A percentile compares a stretch with the other conserved stretches of the same genome.
Conservation (phyloP, 352 stramenopile species). For the Pythium brachiatum region DNA sequence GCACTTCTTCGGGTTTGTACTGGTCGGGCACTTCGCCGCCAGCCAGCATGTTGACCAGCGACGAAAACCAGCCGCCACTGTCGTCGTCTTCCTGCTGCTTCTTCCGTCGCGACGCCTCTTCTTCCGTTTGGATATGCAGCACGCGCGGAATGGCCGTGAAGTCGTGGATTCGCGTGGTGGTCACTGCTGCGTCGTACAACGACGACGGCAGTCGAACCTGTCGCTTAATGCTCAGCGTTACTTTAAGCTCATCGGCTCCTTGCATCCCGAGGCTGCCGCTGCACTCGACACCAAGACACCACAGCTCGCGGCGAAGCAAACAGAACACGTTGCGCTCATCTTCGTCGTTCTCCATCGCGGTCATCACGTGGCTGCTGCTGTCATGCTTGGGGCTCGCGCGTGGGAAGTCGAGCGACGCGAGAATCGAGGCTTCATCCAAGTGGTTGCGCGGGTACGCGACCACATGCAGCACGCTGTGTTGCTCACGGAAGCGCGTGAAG, state of each 20-base stretch:
- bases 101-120: conserved; percentile 26
- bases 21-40: conserved; percentile 68
- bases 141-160: conserved; percentile 59
- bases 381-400: conserved; percentile 15
- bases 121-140: conserved; percentile 50
- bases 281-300: conserved; percentile 44
- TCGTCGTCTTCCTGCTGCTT: conserved; percentile 40
- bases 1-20: conserved; percentile 63
- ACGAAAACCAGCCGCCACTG: conserved; percentile 51
- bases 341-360: conserved; percentile 59
- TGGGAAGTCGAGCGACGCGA: conserved; percentile 46
- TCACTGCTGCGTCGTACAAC: conserved; percentile 19
- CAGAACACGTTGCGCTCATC: conserved; percentile 52
- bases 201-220: conserved; percentile 46
- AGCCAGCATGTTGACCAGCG: conserved; percentile 55
- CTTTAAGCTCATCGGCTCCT: conserved; percentile 28
- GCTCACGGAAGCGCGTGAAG: conserved; percentile 57
- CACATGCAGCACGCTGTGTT: conserved; percentile 54
- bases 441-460: conserved; percentile 75
- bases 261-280: conserved; percentile 40
- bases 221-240: conserved; percentile 41
- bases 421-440: conserved; percentile 60
- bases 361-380: conserved; percentile 31
- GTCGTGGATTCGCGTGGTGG: conserved; percentile 28
- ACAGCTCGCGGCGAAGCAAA: conserved; percentile 53